phyloP scores from a whole-genome alignment of 768 basidiomycete genomes.

The Ephemerocybe angulata region DNA sequence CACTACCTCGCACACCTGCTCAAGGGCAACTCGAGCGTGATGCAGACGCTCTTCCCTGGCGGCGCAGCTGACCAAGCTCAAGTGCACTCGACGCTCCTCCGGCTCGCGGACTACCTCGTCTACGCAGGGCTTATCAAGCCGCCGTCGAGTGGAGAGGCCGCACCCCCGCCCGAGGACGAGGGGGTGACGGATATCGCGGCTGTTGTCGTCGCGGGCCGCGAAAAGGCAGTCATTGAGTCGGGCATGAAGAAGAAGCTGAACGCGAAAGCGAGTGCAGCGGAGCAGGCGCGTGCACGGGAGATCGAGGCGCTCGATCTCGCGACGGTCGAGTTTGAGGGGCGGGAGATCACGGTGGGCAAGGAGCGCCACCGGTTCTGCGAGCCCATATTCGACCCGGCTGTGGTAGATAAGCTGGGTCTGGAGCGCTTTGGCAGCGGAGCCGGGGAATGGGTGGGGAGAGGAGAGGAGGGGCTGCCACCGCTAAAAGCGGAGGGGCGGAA shows the following conservation, averaged over 20 bases:
- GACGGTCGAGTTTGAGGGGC: constrained; percentile 66
- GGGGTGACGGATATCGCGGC: constrained; percentile 90
- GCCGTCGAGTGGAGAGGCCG: constrained; percentile 70
- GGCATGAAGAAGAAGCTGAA: constrained; percentile 75
- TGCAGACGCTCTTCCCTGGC: constrained; percentile 54
- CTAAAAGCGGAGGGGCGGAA: constrained; percentile 23
- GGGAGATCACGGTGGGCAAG: constrained; percentile 73
- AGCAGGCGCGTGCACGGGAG: constrained; percentile 75
- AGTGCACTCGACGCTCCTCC: constrained; percentile 50
- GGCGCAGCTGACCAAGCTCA: constrained; percentile 41
- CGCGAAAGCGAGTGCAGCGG: constrained; percentile 71
- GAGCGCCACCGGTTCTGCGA: constrained; percentile 91
- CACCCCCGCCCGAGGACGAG: constrained; percentile 61
- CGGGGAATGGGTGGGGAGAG: neutral
- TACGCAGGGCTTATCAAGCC: constrained; percentile 65
- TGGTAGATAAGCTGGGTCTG: constrained; percentile 41
- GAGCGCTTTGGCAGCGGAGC: neutral
- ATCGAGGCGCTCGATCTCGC: constrained; percentile 84
- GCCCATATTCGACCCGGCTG: constrained; percentile 73
- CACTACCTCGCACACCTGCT: constrained; percentile 72
- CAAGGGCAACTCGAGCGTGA: constrained; percentile 62
- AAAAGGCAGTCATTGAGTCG: constrained; percentile 83
- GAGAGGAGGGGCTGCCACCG: constrained; percentile 18
- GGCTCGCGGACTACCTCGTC: constrained; percentile 64
- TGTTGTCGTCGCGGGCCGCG: constrained; percentile 85